Conservation (phyloP, 345 rosid genomes). For the Brassica rapa region DNA sequence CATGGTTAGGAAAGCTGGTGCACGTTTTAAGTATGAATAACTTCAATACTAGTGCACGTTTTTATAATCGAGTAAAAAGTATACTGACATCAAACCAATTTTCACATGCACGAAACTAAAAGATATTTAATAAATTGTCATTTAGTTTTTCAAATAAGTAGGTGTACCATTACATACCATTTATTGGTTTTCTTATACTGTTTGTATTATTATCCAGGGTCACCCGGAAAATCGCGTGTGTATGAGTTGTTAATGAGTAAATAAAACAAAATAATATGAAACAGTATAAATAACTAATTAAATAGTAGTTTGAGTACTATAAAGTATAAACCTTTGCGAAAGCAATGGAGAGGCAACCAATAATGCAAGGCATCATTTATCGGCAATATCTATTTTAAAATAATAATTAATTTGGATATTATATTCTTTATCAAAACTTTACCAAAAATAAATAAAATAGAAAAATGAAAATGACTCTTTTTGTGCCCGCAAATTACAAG, state of each 20-base stretch:
- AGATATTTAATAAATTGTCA: neutral
- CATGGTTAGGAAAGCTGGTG: neutral
- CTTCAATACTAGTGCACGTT: no score
- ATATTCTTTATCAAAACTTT: neutral
- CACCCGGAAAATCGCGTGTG: neutral
- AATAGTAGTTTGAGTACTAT: neutral
- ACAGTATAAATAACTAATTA: neutral
- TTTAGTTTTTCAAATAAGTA: neutral
- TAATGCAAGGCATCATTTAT: neutral
- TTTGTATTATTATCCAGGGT: neutral
- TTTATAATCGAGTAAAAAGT: neutral
- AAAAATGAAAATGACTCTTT: neutral
- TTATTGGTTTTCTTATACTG: neutral
- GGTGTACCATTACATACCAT: neutral
- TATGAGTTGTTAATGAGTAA: neutral
- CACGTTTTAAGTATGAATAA: neutral
- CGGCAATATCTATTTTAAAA: neutral
- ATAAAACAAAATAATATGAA: neutral
- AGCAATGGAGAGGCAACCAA: conserved; percentile 45
- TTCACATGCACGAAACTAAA: neutral
- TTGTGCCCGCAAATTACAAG: neutral
- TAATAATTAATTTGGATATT: neutral
- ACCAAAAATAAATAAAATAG: neutral
- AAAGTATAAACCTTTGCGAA: conserved; percentile 39
- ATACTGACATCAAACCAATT: neutral